Evolutionary conservation across 1,139 yeast species (phyloP), one percentile per base, ranked within the genome.

Genomic region (Meyerozyma smithsonii): DNA sequence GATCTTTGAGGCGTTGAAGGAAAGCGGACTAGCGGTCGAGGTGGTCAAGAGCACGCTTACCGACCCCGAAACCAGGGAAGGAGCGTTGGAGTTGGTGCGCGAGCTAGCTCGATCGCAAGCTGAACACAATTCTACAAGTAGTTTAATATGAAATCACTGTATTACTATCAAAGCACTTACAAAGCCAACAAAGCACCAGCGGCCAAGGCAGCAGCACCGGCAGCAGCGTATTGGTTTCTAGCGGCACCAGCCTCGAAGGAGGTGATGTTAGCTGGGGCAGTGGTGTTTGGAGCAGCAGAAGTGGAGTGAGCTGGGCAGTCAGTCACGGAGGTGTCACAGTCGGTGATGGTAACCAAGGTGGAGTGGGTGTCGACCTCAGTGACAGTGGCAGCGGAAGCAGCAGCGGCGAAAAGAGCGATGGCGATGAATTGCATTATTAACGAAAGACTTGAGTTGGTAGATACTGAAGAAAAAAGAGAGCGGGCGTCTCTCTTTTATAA

Each of bases 181-280:
- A 70, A 68, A 64, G 74, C 74, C 59, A 70, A 68, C 59, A 69
- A 66, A 64, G 74, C 75, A 66, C 74, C 75, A 45, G 75, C 76
- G 59, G 72, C 72, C 54, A 69, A 56, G 55, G 72, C 75, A 55
- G 68, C 74, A 55, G 67, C 69, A 66, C 74, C 76, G 50, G 64
- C 72, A 42, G 59, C 63, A 57, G 66, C 64, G 56, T 47, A 59
- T 55, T 59, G 62, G 40, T 50, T 50, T 54, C 49, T 55, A 48
- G 46, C 48, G 44, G 53, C 59, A 63, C 63, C 72, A 52, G 59
- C 67, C 61, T 52, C 66, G 46, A 67, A 55, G 39, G 72, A 48
- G 49, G 62, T 54, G 45, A 66, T 65, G 61, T 59, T 61, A 43
- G 62, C 59, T 42, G 56, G 54, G 45, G 61, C 47, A 42, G 53